Evolutionary conservation across 1,284 basidiomycete genomes (phyloP), one percentile per base, ranked within the genome.

Genomic region (Lignosus rhinocerotis): DNA sequence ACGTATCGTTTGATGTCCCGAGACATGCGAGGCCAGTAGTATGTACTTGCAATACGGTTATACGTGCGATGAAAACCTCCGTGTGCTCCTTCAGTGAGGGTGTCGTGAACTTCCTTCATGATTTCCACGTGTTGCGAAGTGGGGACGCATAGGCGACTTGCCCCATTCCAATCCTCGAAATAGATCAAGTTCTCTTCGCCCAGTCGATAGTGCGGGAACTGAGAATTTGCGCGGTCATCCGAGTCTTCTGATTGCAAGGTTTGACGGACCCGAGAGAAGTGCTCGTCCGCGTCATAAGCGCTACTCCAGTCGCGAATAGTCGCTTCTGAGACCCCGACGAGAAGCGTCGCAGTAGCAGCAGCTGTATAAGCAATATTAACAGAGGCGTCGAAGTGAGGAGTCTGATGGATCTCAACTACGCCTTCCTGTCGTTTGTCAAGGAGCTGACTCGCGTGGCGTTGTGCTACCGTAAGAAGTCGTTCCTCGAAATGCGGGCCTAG

Each of bases 21-120:
- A 0, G 53, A 58, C 72, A 77, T 72, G 3, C 39, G 41, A 16
- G 69, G 70, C 77, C 76, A 79, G 55, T 68, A 76, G 55, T 62
- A 75, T 6, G 34, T 38, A 6, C n/a, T 42, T n/a, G 50, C 38
- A 9, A 38, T 66, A 63, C 4, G 67, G 67, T 21, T 48, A 51
- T 32, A 70, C 67, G 12, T 66, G 59, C n/a, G 55, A n/a, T 0
- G 69, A 49, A 65, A 80, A 78, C 34, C 75, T 0, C 59, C 66
- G 62, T 77, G 76, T 4, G 73, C 70, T 2, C 67, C 61, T 33
- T 70, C 69, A 0, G 33, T 50, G 0, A 51, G 31, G 12, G 30
- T 44, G n/a, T 65, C 52, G 41, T 66, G 61, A 0, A 50, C 52
- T 25, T 60, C 39, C 2, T 44, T 42, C 0, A 70, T 16, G 1